Evolutionary conservation across 2,329 filamentous ascomycete genomes (phyloP).

Genomic region (Talaromyces rugulosus): DNA sequence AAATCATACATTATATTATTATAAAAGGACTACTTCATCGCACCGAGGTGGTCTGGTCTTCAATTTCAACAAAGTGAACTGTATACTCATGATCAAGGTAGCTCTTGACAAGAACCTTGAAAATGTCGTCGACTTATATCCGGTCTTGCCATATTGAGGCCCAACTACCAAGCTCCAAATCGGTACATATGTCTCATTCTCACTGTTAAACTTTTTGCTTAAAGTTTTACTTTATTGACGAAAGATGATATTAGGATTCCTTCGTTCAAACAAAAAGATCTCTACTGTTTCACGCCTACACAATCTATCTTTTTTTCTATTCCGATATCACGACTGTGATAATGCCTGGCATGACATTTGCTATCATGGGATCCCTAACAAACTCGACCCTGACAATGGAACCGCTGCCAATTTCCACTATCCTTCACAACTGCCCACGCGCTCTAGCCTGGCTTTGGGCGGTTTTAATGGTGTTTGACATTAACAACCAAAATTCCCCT

Average conservation of each 20-base stretch:
- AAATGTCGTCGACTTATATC: neutral
- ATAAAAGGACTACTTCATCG: neutral
- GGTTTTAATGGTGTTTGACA: constrained; percentile 12
- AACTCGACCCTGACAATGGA: constrained; percentile 6
- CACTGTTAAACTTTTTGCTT: neutral
- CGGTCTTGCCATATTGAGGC: neutral
- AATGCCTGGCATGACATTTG: constrained; percentile 12
- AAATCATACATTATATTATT: neutral
- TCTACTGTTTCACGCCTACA: neutral
- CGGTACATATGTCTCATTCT: neutral
- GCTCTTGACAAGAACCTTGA: neutral
- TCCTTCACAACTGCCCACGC: constrained; percentile 3
- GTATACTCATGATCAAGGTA: neutral
- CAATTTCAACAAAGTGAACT: neutral
- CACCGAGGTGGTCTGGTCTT: neutral
- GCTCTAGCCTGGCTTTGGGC: constrained; percentile 10
- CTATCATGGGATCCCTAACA: constrained; percentile 7
- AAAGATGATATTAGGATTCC: neutral
- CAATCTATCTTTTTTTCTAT: constrained; percentile 10
- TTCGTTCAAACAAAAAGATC: neutral
- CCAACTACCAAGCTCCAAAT: neutral
- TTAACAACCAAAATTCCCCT: constrained; percentile 13
- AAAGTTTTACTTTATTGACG: neutral
- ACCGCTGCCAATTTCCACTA: neutral
- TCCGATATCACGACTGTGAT: constrained; percentile 13